phyloP scores from a whole-genome alignment of 441 rosid genomes.

The Eutrema salsugineum region DNA sequence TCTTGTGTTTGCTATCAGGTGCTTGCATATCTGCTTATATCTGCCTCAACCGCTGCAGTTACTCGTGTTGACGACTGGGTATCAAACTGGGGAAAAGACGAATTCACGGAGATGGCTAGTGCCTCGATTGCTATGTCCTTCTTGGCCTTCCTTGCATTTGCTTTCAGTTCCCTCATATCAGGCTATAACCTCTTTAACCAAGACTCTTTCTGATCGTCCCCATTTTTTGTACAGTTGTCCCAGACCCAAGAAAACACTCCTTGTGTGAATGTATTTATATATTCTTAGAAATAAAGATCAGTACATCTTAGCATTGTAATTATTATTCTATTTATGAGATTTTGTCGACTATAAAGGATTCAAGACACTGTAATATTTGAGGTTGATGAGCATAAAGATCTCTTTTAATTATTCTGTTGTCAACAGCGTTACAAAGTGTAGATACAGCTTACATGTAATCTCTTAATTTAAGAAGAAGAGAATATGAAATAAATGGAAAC shows the following conservation, averaged over 20 bases:
- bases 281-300: background rate
- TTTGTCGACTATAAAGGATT: conserved; percentile 5
- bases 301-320: conserved; percentile 9
- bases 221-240: conserved; percentile 20
- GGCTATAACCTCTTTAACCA: conserved; percentile 59
- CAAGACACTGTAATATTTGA: conserved; percentile 14
- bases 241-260: background rate
- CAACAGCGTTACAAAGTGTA: too few species aligned
- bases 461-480: too few species aligned
- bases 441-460: too few species aligned
- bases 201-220: conserved; percentile 25
- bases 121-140: conserved; percentile 89
- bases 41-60: conserved; percentile 86
- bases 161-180: conserved; percentile 73
- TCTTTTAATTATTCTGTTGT: background rate
- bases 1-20: conserved; percentile 44
- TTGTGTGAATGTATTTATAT: conserved; percentile 6
- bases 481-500: too few species aligned
- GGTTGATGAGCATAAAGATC: conserved; percentile 1
- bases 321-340: background rate
- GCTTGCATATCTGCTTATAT: conserved; percentile 82
- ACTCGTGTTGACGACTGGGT: conserved; percentile 91
- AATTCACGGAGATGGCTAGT: conserved; percentile 86
- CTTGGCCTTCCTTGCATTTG: conserved; percentile 78
- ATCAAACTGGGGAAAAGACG: conserved; percentile 95